These are phyloP conservation scores for Purshia tridentata DNA, from an alignment of 306 rosid species.

Conservation along the genomic window DNA sequence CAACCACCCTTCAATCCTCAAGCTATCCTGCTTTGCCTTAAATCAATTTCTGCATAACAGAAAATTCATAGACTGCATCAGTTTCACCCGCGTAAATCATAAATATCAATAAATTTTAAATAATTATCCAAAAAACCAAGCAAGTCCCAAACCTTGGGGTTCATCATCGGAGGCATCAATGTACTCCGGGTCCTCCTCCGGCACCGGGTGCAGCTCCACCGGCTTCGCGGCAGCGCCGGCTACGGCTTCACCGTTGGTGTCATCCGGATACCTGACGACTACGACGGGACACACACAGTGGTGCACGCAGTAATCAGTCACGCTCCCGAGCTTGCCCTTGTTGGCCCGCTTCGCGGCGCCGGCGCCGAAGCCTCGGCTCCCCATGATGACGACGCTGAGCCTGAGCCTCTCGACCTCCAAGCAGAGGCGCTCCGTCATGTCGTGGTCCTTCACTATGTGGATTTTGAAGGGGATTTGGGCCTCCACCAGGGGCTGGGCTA, in stretches of 20 bases:
- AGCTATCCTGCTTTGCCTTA: conserved; percentile 1
- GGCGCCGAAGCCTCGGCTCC: conserved; percentile 87
- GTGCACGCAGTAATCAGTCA: conserved; percentile 82
- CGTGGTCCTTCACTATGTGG: conserved; percentile 91
- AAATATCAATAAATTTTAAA: background rate
- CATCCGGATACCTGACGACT: conserved; percentile 61
- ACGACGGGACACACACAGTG: conserved; percentile 93
- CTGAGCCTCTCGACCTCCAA: conserved; percentile 91
- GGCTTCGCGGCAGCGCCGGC: conserved; percentile 31
- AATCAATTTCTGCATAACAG: conserved; percentile 25
- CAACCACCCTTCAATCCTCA: conserved; percentile 3
- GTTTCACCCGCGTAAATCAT: background rate
- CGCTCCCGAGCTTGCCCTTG: conserved; percentile 74
- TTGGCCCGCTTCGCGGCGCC: conserved; percentile 32
- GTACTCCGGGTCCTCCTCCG: conserved; percentile 76
- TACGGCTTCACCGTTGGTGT: conserved; percentile 2
- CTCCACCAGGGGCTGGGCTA: conserved; percentile 69
- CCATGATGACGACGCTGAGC: conserved; percentile 90
- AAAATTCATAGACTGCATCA: background rate
- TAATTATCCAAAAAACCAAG: background rate
- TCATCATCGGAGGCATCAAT: conserved; percentile 54
- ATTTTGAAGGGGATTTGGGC: conserved; percentile 71
- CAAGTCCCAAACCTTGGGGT: background rate
- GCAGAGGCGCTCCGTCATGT: conserved; percentile 89
- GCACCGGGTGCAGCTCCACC: conserved; percentile 73